Conservation (phyloP, 1,284 basidiomycete species). For the Ceratobasidium sp. region DNA sequence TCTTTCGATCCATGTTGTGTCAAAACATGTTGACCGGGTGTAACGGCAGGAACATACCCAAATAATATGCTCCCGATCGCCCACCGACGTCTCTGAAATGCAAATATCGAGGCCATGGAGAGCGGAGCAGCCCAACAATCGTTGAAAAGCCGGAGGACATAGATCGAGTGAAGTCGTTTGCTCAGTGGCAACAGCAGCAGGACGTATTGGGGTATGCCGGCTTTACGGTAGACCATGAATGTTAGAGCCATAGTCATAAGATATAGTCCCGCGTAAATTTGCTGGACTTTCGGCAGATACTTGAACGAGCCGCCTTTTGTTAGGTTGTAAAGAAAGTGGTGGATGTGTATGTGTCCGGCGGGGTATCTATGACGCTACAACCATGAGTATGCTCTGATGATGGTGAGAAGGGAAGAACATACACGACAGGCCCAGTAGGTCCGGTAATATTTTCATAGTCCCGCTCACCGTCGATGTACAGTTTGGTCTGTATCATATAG, state of each 20-base stretch:
- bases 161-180: conserved; percentile 95
- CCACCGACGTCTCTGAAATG: conserved; percentile 66
- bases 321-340: conserved; percentile 72
- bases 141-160: conserved; percentile 91
- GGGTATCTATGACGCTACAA: conserved; percentile 75
- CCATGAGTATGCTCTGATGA: neutral
- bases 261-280: conserved; percentile 80
- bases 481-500: conserved; percentile 85
- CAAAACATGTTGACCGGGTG: neutral
- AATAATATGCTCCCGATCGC: conserved; percentile 70
- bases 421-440: conserved; percentile 95
- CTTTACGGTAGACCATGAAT: conserved; percentile 71
- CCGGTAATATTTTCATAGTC: conserved; percentile 88
- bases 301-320: conserved; percentile 61
- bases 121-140: conserved; percentile 83
- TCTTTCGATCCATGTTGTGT: conserved; percentile 11
- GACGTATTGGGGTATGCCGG: conserved; percentile 79
- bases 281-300: conserved; percentile 56
- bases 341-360: conserved; percentile 89
- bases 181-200: conserved; percentile 82
- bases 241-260: conserved; percentile 68
- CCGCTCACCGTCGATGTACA: conserved; percentile 83
- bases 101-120: conserved; percentile 65
- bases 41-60: conserved; percentile 59
- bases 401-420: conserved; percentile 49